phyloP scores from a whole-genome alignment of 2,329 filamentous ascomycete species.

The Fusarium dimerum region DNA sequence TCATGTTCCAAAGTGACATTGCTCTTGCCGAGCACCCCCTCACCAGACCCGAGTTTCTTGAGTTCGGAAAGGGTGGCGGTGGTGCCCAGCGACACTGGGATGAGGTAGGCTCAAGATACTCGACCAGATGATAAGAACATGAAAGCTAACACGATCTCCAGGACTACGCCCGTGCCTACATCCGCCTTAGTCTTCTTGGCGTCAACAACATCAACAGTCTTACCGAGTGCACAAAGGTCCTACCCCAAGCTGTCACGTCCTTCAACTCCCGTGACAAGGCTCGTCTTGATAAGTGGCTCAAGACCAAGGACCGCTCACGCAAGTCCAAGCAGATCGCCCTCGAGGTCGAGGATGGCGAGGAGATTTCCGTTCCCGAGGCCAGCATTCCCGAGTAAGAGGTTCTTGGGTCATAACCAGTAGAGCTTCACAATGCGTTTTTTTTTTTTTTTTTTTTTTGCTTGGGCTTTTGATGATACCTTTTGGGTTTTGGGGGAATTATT shows the following conservation, averaged over 20 bases:
- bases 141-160: conserved; percentile 15
- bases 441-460: too few species aligned
- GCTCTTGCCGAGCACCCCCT: conserved; percentile 39
- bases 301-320: conserved; percentile 28
- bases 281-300: conserved; percentile 29
- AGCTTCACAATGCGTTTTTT: too few species aligned
- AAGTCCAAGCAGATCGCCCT: conserved; percentile 27
- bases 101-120: conserved; percentile 31
- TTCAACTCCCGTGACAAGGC: conserved; percentile 22
- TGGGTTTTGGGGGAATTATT: too few species aligned
- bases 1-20: conserved; percentile 45
- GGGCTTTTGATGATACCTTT: too few species aligned
- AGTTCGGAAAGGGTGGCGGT: conserved; percentile 33
- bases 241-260: conserved; percentile 37
- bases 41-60: conserved; percentile 39
- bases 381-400: conserved; percentile 18
- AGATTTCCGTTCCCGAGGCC: conserved; percentile 21
- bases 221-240: conserved; percentile 55
- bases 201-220: conserved; percentile 58
- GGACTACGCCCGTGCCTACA: conserved; percentile 55
- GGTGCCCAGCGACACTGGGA: conserved; percentile 43
- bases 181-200: conserved; percentile 55
- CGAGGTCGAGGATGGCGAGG: conserved; percentile 24
- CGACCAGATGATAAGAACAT: background rate
- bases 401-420: too few species aligned